Conservation (phyloP, 768 basidiomycete species). For the Pleurotus platypus region DNA sequence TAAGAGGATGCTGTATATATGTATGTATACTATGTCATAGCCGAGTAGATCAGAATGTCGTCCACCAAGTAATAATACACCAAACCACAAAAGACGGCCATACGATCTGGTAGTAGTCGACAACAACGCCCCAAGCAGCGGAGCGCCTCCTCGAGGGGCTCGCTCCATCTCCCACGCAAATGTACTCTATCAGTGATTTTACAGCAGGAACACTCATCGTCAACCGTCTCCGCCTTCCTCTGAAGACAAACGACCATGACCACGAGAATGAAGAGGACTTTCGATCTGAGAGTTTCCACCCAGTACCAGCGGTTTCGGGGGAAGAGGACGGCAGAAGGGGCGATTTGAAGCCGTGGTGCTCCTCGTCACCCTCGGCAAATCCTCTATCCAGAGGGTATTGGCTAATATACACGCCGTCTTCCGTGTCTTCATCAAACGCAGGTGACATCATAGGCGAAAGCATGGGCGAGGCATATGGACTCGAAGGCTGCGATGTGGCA, state of each 20-base stretch:
- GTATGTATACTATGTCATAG: too few species aligned
- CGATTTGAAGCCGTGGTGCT: constrained; percentile 29
- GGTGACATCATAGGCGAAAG: constrained; percentile 27
- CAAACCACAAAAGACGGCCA: constrained; percentile 34
- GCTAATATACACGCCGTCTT: constrained; percentile 49
- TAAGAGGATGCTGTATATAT: too few species aligned
- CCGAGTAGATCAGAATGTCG: constrained; percentile 16
- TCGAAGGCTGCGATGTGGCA: constrained; percentile 35
- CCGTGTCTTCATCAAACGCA: constrained; percentile 35
- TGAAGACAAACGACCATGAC: constrained; percentile 53
- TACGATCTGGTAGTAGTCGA: constrained; percentile 35
- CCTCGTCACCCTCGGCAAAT: constrained; percentile 25
- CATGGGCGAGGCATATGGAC: constrained; percentile 37
- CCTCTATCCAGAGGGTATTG: constrained; percentile 33
- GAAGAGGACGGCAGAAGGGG: constrained; percentile 9
- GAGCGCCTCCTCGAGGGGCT: constrained; percentile 21
- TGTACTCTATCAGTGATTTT: constrained; percentile 11
- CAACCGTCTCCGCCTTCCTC: constrained; percentile 53
- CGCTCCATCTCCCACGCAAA: constrained; percentile 12
- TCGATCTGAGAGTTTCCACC: neutral
- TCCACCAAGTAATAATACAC: constrained; percentile 35
- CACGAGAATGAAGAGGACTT: constrained; percentile 25
- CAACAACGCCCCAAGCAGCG: constrained; percentile 27
- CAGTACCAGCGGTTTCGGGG: constrained; percentile 4
- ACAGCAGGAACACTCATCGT: constrained; percentile 40